These are phyloP conservation scores for Cerrena zonata DNA, from an alignment of 1,284 basidiomycete species.

Conservation along the genomic window DNA sequence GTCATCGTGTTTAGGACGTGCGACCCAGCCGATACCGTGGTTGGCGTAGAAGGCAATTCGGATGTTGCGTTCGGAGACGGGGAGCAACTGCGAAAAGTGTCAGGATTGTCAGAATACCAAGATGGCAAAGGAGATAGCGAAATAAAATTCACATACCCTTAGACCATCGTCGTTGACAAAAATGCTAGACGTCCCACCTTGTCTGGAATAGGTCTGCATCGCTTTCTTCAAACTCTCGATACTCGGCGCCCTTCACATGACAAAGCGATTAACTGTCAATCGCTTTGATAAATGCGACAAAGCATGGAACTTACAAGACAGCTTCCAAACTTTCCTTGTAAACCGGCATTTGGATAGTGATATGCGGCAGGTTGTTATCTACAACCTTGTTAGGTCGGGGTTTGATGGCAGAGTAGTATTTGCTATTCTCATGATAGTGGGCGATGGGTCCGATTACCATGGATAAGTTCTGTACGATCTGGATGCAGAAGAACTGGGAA, in stretches of 20 bases:
- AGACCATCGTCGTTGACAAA: slow-evolving; percentile 50
- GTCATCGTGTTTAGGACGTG: slow-evolving; percentile 66
- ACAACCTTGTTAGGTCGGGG: slow-evolving; percentile 37
- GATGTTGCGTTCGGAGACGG: slow-evolving; percentile 54
- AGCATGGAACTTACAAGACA: slow-evolving; percentile 29
- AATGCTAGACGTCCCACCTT: slow-evolving; percentile 50
- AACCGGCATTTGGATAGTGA: slow-evolving; percentile 55
- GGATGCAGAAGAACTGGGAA: slow-evolving; percentile 30
- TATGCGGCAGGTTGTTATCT: slow-evolving; percentile 43
- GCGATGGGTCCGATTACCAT: slow-evolving; percentile 44
- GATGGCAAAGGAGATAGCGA: not conserved
- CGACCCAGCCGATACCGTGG: slow-evolving; percentile 79
- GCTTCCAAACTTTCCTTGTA: slow-evolving; percentile 42
- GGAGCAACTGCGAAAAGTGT: slow-evolving; percentile 44
- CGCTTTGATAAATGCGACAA: not conserved
- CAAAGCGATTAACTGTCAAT: not conserved
- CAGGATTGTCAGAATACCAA: not conserved
- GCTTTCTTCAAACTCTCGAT: slow-evolving; percentile 44
- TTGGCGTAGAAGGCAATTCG: slow-evolving; percentile 73
- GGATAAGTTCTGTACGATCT: slow-evolving; percentile 35
- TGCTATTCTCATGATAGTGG: slow-evolving; percentile 44
- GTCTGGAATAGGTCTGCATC: slow-evolving; percentile 42
- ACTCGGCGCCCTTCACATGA: slow-evolving; percentile 31
- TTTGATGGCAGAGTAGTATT: slow-evolving; percentile 41
- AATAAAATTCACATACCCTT: slow-evolving; percentile 23